Base-by-base conservation (phyloP, 257 asterid genomes). In the Lycium barbarum region DNA sequence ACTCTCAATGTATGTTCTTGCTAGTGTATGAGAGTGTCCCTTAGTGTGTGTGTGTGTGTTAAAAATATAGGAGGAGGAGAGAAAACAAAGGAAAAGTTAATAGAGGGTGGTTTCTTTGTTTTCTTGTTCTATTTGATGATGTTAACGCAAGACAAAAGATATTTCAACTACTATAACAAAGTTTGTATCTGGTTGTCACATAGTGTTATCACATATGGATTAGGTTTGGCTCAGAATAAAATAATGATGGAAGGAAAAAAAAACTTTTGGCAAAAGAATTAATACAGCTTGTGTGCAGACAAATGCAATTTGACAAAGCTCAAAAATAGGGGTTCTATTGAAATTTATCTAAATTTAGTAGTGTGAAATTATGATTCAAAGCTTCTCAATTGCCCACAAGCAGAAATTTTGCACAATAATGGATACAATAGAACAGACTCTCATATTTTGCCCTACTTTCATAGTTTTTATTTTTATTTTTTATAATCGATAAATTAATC, bases 111-210 rank as follows among this genome's bases (percentile, higher is more conserved):
- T 4, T 35, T 67, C 45, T 40, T 72, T 22, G 35, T 10, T 74
- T 74, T 51, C 0, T 26, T 76, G 63, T 51, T 76, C 9, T 0
- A 78, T 78, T 51, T 78, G 82, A 26, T 78, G 82, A 76, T 51
- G 82, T 53, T 26, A 59, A 83, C n/a, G 87, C 62, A 59, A 36
- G 88, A 87, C 90, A 87, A 68, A 68, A 14, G 0, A 79, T 43
- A 73, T 68, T 10, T 12, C 51, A 67, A 79, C 85, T 67, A 68
- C 83, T 62, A 57, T 18, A 58, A 9, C 80, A 18, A 55, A 76
- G 45, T 76, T 76, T 76, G 62, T 76, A 49, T 51, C 14, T 76
- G 63, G 13, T 76, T 53, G 65, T 78, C 82, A 51, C 63, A 12
- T 76, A 20, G 36, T 61, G 36, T 58, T 17, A 17, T 17, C 65